Evolutionary conservation across 1,284 basidiomycete species (phyloP).

Genomic region (Malassezia yamatoensis): DNA sequence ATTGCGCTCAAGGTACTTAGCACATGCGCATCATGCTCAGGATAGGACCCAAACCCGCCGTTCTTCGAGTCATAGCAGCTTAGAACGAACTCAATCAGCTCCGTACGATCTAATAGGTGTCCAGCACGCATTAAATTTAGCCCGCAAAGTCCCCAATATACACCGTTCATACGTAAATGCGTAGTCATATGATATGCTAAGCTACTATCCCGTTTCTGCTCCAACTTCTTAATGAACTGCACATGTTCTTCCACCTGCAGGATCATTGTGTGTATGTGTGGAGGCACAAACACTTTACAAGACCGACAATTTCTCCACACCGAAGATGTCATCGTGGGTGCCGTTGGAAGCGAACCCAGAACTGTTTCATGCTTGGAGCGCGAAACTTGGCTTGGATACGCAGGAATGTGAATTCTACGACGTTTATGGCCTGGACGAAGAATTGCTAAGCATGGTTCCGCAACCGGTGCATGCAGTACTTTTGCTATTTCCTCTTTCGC

Average conservation of each 20-base stretch:
- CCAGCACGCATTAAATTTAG: constrained; percentile 66
- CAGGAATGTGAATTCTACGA: constrained; percentile 51
- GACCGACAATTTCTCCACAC: not conserved
- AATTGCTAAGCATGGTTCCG: constrained; percentile 51
- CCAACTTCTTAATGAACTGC: constrained; percentile 15
- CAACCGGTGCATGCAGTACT: constrained; percentile 52
- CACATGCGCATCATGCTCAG: constrained; percentile 83
- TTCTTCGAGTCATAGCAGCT: constrained; percentile 61
- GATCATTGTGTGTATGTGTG: not conserved
- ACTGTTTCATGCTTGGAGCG: constrained; percentile 39
- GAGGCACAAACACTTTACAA: not conserved
- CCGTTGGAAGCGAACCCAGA: constrained; percentile 48
- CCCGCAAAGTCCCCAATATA: constrained; percentile 92
- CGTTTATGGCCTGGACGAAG: constrained; percentile 52
- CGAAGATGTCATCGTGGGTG: constrained; percentile 30
- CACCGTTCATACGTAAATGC: constrained; percentile 86
- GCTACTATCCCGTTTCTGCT: constrained; percentile 16
- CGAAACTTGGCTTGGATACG: constrained; percentile 35
- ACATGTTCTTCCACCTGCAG: constrained; percentile 16
- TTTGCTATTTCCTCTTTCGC: constrained; percentile 52
- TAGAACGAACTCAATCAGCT: constrained; percentile 80
- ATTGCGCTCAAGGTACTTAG: constrained; percentile 78
- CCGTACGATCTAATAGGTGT: constrained; percentile 67
- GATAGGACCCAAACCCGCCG: constrained; percentile 87
- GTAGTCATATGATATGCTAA: constrained; percentile 76